Evolutionary conservation across 306 rosid species (phyloP), one percentile per base, ranked within the genome.

Genomic region (Dalbergia oliveri): DNA sequence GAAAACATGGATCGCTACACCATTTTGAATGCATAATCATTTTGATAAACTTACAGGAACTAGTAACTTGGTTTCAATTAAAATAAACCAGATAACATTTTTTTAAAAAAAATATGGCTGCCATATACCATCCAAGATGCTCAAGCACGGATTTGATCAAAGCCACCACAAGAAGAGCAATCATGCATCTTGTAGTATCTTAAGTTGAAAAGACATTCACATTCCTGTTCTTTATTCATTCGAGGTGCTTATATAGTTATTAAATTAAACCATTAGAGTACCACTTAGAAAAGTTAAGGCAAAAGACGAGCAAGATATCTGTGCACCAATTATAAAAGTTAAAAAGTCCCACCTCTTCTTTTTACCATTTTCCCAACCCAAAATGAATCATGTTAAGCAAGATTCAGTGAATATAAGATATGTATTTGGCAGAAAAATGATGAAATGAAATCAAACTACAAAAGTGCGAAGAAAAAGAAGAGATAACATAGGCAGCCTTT

Each of bases 1-100:
- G 50, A 77, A 72, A 59, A 50, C 18, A 19, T 4, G 53, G 58
- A 72, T 59, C 45, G 33, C 59, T 34, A 14, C 57, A 81, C 53
- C 67, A 60, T 5, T 57, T 57, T 19, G 21, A 10, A 50, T 19
- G 70, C n/a, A 53, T 9, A 71, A 14, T 12, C 12, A 12, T 19
- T 34, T 31, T 13, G 18, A 43, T 18, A 56, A 51, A 63, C 57
- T 11, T 12, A 65, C 26, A 37, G 43, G 11, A 37, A 64, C 41
- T n/a, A 14, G 35, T 12, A 11, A 23, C 39, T 14, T 15, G 16
- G 45, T 75, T 60, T 21, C 10, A 26, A 26, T 26, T 26, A 26
- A 26, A 26, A 26, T 7, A 16, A 73, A 73, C 0, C 66, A 72
- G 50, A 57, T 21, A 57, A 18, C 41, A 8, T 9, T 37, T 21